Conservation (phyloP, 352 stramenopile genomes). For the Globisporangium uncinulatum region DNA sequence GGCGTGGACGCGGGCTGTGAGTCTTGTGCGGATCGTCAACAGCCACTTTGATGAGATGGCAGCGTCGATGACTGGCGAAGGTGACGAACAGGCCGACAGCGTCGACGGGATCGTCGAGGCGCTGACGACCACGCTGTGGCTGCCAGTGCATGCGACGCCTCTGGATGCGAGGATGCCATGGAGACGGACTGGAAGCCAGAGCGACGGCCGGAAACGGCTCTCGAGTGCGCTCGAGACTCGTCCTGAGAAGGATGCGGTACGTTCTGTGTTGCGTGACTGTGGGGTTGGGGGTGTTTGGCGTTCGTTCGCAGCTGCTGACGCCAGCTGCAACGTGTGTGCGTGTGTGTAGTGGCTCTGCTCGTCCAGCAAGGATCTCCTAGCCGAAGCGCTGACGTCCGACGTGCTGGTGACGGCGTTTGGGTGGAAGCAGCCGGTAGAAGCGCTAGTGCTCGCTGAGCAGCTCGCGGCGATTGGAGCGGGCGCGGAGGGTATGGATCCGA, state of each 20-base stretch:
- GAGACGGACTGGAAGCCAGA: constrained; percentile 18
- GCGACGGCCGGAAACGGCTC: constrained; percentile 13
- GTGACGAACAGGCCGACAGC: constrained; percentile 5
- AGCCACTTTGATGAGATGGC: constrained; percentile 69
- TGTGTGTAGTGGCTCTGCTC: constrained; percentile 61
- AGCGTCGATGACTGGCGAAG: constrained; percentile 7
- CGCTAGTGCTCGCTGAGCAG: constrained; percentile 42
- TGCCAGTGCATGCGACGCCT: constrained; percentile 27
- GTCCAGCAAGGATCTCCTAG: constrained; percentile 38
- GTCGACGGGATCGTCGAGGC: constrained; percentile 25
- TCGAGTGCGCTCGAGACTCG: constrained; percentile 36
- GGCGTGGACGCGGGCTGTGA: constrained; percentile 39
- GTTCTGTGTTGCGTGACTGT: constrained; percentile 14
- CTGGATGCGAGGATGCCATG: constrained; percentile 56
- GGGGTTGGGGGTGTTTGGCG: background rate
- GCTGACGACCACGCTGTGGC: constrained; percentile 32
- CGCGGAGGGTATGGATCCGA: constrained; percentile 9
- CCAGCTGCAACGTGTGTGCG: constrained; percentile 8
- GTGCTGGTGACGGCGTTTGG: constrained; percentile 48
- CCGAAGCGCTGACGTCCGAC: constrained; percentile 47
- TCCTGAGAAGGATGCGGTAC: constrained; percentile 52
- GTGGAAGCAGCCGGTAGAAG: constrained; percentile 39
- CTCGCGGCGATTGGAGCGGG: constrained; percentile 36
- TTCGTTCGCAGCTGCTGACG: background rate
- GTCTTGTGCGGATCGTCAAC: constrained; percentile 66